phyloP scores from a whole-genome alignment of 2,329 filamentous ascomycete genomes.

The Cladosporium sp. region DNA sequence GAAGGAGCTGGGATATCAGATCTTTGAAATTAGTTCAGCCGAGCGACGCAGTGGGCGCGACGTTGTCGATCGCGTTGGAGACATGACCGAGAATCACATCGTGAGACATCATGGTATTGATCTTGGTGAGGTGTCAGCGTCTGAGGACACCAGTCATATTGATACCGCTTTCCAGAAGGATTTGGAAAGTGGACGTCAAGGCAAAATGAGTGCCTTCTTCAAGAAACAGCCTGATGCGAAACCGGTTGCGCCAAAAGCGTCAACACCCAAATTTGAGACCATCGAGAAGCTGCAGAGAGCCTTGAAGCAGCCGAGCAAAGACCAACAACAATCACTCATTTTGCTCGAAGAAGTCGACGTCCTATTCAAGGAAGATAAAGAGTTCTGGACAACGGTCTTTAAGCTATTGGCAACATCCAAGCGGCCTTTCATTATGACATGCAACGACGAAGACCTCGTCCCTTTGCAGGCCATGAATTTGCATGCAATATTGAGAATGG shows the following conservation, averaged over 20 bases:
- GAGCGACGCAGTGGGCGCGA: constrained; percentile 83
- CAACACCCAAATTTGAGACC: constrained; percentile 19
- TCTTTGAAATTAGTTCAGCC: constrained; percentile 90
- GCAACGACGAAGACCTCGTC: constrained; percentile 83
- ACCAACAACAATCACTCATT: constrained; percentile 90
- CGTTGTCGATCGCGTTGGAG: constrained; percentile 83
- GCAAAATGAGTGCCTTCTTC: constrained; percentile 79
- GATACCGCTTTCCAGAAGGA: constrained; percentile 52
- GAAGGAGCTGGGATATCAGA: constrained; percentile 84
- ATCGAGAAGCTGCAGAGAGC: constrained; percentile 24
- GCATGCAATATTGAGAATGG: constrained; percentile 78
- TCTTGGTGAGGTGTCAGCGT: constrained; percentile 21
- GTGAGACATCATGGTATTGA: constrained; percentile 55
- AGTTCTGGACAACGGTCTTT: constrained; percentile 84
- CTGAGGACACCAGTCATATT: constrained; percentile 35
- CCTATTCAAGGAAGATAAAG: constrained; percentile 90
- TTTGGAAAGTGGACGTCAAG: constrained; percentile 66
- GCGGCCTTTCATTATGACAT: constrained; percentile 90
- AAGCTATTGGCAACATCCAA: constrained; percentile 78
- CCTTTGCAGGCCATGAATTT: constrained; percentile 71
- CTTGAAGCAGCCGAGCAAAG: constrained; percentile 34
- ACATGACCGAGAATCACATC: constrained; percentile 95
- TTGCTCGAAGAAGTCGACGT: constrained; percentile 91
- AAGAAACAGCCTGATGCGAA: constrained; percentile 44
- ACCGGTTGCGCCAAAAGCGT: constrained; percentile 23